Evolutionary conservation across 768 basidiomycete species (phyloP), one percentile per base, ranked within the genome.

Genomic region (Phylloporus sp.): DNA sequence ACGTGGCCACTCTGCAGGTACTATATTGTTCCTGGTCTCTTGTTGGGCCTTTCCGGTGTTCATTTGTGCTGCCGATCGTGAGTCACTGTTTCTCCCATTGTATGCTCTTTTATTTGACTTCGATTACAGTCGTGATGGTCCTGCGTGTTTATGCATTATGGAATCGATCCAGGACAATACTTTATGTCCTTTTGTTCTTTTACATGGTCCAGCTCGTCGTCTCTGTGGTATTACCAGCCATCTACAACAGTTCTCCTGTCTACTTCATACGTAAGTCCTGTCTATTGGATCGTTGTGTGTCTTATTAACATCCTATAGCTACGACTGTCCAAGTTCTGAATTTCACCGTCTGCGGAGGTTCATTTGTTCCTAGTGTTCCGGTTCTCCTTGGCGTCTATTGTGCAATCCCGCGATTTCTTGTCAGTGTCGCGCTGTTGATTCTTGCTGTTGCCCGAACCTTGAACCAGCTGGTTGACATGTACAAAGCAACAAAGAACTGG

Each of bases 81-180:
- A 36, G 59, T 45, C 31, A 18, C 18, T 2, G 4, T 4, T 2
- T 12, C 42, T 13, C 28, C 16, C 2, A 5, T 22, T 9, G n/a
- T 16, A 11, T 6, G n/a, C 29, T 6, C 12, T 16, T 29, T 6
- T 20, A 13, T 15, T 24, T 43, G 8, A 8, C 20, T 31, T 27
- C 3, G 13, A 18, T 29, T 36, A 12, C 3, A 59, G 58, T 59
- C 5, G 16, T 59, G 13, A 59, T 59, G 57, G 36, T 59, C 18
- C 24, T 59, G 9, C 43, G 56, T 0, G 56, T 59, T 1, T 58
- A 58, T 46, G 41, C 56, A 34, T 48, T 59, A 47, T 59, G 52
- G 48, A 34, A 23, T 15, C 51, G 24, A n/a, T 60, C 51, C 13
- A 60, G 32, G 29, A 11, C 26, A 9, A 39, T 60, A 1, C 42